A percentile compares a stretch with the other conserved stretches of the same genome.
Conservation (phyloP, 2,329 filamentous ascomycete genomes). For the Colletotrichum sp. region DNA sequence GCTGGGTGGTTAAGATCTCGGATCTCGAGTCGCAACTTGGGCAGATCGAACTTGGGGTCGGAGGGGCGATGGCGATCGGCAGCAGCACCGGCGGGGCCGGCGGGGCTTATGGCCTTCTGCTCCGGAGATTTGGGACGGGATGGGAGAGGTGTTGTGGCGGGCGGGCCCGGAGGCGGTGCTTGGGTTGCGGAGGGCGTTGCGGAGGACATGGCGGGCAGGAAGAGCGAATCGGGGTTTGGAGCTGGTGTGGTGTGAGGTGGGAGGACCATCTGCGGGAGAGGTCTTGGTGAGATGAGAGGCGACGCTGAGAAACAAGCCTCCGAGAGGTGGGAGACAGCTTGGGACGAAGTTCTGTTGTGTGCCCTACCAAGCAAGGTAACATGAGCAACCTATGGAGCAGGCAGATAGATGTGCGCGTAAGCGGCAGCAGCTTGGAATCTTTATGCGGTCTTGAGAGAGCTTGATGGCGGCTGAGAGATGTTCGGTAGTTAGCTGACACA, state of each 20-base stretch:
- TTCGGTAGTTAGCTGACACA: background rate
- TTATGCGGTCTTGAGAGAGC: background rate
- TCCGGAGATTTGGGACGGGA: background rate
- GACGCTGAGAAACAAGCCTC: background rate
- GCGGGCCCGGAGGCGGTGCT: background rate
- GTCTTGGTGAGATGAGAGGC: background rate
- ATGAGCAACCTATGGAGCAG: background rate
- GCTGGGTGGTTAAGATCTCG: conserved; percentile 66
- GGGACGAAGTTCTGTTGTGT: background rate
- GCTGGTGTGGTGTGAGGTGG: conserved; percentile 12
- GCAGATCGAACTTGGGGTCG: conserved; percentile 34
- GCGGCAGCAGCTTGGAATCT: background rate
- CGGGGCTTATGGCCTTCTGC: background rate
- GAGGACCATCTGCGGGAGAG: conserved; percentile 12
- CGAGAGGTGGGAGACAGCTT: background rate
- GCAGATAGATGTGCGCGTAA: background rate
- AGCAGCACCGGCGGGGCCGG: background rate
- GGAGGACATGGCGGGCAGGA: conserved; percentile 22
- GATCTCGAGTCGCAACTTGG: conserved; percentile 65
- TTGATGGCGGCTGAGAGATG: background rate
- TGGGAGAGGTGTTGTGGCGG: conserved; percentile 14
- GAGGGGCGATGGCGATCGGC: background rate
- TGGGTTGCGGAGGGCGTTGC: background rate
- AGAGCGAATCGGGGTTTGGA: conserved; percentile 11
- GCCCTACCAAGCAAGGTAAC: background rate